Percentiles rank a stretch among this genome's conserved stretches.
Conservation (phyloP, 1,284 basidiomycete species). For the Mycena citricolor region DNA sequence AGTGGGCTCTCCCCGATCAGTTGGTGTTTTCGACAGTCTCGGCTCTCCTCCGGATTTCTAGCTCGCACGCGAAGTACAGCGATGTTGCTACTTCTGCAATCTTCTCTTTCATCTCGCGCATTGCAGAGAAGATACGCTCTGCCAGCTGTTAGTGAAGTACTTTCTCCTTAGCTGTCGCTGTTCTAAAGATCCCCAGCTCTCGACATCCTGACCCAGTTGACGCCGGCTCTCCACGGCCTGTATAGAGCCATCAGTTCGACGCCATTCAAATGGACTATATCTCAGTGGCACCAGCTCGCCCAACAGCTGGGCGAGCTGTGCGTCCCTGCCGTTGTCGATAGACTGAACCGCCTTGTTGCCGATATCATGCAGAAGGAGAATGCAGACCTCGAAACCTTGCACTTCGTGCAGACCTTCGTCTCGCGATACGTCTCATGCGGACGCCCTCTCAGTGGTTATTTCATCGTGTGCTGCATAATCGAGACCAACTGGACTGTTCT, state of each 20-base stretch:
- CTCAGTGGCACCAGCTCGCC: slow-evolving; percentile 66
- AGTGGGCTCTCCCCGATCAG: slow-evolving; percentile 82
- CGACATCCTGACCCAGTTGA: slow-evolving; percentile 71
- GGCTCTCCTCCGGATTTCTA: slow-evolving; percentile 69
- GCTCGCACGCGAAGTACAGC: slow-evolving; percentile 48
- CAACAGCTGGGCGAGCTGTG: slow-evolving; percentile 57
- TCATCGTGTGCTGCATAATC: slow-evolving; percentile 82
- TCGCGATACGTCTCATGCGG: slow-evolving; percentile 74
- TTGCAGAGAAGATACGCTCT: slow-evolving; percentile 53
- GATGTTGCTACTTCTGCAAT: slow-evolving; percentile 55
- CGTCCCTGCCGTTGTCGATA: slow-evolving; percentile 59
- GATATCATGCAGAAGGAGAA: slow-evolving; percentile 59
- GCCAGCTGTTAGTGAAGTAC: slow-evolving; percentile 49
- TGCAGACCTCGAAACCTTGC: slow-evolving; percentile 49
- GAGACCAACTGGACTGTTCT: slow-evolving; percentile 84
- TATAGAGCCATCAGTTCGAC: slow-evolving; percentile 83
- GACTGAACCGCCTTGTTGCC: slow-evolving; percentile 65
- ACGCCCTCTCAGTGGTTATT: slow-evolving; percentile 83
- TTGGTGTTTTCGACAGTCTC: slow-evolving; percentile 75
- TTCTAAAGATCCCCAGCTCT: slow-evolving; percentile 45
- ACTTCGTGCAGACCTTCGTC: slow-evolving; percentile 71
- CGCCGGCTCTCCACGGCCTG: slow-evolving; percentile 83
- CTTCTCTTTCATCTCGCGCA: slow-evolving; percentile 56
- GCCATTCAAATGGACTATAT: slow-evolving; percentile 70
- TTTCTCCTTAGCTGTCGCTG: neutral